Evolutionary conservation across 176 grass and related monocot genomes (phyloP).

Genomic region (Secale cereale): DNA sequence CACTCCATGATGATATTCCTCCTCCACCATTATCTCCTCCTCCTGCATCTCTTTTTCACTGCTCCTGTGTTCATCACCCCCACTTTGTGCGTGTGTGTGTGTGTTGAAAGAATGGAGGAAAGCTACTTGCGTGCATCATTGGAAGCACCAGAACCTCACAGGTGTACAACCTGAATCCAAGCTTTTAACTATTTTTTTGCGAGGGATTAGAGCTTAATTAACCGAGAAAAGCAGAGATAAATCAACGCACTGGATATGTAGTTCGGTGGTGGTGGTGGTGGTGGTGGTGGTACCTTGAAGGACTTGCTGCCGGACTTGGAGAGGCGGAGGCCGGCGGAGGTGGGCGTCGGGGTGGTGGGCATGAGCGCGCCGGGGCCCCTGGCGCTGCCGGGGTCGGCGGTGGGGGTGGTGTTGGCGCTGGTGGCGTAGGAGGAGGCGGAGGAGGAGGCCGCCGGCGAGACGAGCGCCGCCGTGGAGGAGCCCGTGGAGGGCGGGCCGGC

Average conservation of each 20-base stretch:
- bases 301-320: constrained; percentile 88
- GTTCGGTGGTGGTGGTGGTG: too few relatives aligned
- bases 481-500: constrained; percentile 28
- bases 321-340: constrained; percentile 70
- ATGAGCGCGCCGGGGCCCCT: constrained; percentile 48
- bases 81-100: background rate
- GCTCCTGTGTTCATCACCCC: background rate
- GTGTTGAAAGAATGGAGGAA: constrained; percentile 6
- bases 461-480: constrained; percentile 47
- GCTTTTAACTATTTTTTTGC: background rate
- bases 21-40: constrained; percentile 36
- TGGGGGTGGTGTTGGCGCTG: constrained; percentile 42
- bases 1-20: constrained; percentile 55
- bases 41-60: constrained; percentile 35
- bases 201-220: background rate
- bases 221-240: constrained; percentile 2
- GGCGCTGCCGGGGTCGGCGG: constrained; percentile 22
- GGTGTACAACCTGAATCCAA: constrained; percentile 21
- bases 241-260: background rate
- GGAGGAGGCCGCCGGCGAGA: constrained; percentile 42
- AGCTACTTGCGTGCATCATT: constrained; percentile 41
- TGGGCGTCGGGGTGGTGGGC: constrained; percentile 87
- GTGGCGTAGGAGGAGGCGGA: constrained; percentile 46
- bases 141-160: constrained; percentile 46
- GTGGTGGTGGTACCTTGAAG: constrained; percentile 48